Evolutionary conservation across 2,329 filamentous ascomycete species (phyloP).

Genomic region (Cladophialophora chaetospira): DNA sequence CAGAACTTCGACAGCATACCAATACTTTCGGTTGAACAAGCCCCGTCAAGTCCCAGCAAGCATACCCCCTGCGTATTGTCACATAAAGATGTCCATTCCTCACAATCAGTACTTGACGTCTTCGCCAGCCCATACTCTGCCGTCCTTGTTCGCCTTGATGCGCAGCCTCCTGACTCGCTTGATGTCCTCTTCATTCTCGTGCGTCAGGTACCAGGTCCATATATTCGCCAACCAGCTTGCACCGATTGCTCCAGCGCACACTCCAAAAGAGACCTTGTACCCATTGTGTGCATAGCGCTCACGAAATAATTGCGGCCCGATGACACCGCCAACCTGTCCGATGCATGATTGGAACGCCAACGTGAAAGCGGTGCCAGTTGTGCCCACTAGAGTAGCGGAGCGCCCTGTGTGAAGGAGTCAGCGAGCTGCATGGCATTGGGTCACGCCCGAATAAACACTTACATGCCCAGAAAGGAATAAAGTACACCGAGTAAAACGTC

Average conservation of each 20-base stretch:
- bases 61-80: too few species aligned
- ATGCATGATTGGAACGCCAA: conserved; percentile 56
- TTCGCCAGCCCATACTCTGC: conserved; percentile 35
- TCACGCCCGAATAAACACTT: conserved; percentile 14
- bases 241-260: conserved; percentile 43
- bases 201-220: conserved; percentile 48
- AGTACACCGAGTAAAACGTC: conserved; percentile 48
- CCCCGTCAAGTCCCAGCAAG: too few species aligned
- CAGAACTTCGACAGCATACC: too few species aligned
- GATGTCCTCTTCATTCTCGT: conserved; percentile 46
- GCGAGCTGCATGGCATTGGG: neutral
- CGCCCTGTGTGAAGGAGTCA: conserved; percentile 47
- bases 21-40: too few species aligned
- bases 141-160: conserved; percentile 36
- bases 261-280: conserved; percentile 48
- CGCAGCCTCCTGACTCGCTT: conserved; percentile 36
- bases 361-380: conserved; percentile 54
- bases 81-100: too few species aligned
- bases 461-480: conserved; percentile 52
- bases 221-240: conserved; percentile 41
- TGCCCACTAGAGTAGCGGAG: conserved; percentile 50
- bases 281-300: conserved; percentile 49
- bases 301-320: conserved; percentile 52
- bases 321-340: conserved; percentile 53
- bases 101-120: conserved; percentile 32